Evolutionary conservation across 352 stramenopile genomes (phyloP).

Genomic region (Albugo laibachii): DNA sequence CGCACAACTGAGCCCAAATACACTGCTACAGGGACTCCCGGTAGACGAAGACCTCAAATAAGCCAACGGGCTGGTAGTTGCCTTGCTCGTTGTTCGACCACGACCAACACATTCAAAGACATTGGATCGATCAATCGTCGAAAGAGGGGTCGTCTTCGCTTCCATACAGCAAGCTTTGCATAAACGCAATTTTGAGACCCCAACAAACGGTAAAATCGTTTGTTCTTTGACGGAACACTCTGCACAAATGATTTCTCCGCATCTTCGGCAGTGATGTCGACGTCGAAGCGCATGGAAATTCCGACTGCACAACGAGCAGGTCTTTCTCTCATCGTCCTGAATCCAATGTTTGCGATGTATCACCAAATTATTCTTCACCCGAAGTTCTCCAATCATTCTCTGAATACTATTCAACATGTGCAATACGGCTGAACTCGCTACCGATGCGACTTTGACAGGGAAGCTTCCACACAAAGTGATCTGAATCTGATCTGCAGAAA

Average conservation of each 20-base stretch:
- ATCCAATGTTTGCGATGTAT: constrained; percentile 58
- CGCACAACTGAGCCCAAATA: constrained; percentile 3
- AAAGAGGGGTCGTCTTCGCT: constrained; percentile 48
- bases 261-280: constrained; percentile 71
- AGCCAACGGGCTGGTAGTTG: constrained; percentile 9
- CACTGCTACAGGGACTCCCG: constrained; percentile 1
- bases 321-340: constrained; percentile 45
- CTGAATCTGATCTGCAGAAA: constrained; percentile 50
- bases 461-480: constrained; percentile 65
- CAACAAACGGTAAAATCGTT: constrained; percentile 51
- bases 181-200: constrained; percentile 52
- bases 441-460: constrained; percentile 39
- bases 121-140: constrained; percentile 27
- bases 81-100: constrained; percentile 20
- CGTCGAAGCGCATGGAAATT: constrained; percentile 54
- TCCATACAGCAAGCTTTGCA: constrained; percentile 67
- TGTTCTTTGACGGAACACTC: constrained; percentile 56
- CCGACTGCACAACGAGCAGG: constrained; percentile 52
- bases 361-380: constrained; percentile 51
- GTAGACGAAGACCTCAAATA: constrained; percentile 6
- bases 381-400: constrained; percentile 47
- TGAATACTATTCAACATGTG: constrained; percentile 28
- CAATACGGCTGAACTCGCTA: constrained; percentile 29
- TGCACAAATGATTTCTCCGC: constrained; percentile 58
- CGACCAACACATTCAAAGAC: constrained; percentile 45